A percentile compares a stretch with the other conserved stretches of the same genome.
These are phyloP conservation scores for Plasmodium adleri DNA, from an alignment of 169 alveolate genomes.

Conservation along the genomic window DNA sequence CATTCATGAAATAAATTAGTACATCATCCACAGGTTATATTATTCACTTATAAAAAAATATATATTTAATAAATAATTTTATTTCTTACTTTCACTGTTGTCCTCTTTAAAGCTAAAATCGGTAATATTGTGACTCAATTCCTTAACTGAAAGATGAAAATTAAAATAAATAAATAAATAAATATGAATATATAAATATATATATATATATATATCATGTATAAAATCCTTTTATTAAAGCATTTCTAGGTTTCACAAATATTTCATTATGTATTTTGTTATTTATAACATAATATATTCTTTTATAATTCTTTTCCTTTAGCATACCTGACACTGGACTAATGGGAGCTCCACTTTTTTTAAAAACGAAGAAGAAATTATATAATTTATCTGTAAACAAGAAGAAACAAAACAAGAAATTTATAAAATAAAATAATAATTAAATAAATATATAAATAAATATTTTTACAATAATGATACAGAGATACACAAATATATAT, in stretches of 20 bases:
- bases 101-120: slow-evolving; percentile 28
- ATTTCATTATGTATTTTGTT: background rate
- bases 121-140: slow-evolving; percentile 29
- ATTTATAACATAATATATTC: background rate
- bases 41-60: background rate
- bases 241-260: background rate
- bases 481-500: background rate
- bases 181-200: background rate
- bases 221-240: too few species aligned
- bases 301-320: too few species aligned
- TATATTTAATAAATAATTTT: background rate
- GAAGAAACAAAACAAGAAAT: background rate
- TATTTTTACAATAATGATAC: background rate
- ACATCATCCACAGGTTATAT: background rate
- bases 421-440: background rate
- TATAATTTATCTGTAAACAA: background rate
- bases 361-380: background rate
- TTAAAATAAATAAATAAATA: background rate
- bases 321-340: slow-evolving; percentile 7
- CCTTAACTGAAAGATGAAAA: slow-evolving; percentile 24
- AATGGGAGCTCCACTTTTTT: background rate
- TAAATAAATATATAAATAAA: background rate
- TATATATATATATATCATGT: background rate
- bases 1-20: background rate
- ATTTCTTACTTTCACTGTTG: background rate